phyloP scores from a whole-genome alignment of 805 yeast species.

The Saturnispora diversa region DNA sequence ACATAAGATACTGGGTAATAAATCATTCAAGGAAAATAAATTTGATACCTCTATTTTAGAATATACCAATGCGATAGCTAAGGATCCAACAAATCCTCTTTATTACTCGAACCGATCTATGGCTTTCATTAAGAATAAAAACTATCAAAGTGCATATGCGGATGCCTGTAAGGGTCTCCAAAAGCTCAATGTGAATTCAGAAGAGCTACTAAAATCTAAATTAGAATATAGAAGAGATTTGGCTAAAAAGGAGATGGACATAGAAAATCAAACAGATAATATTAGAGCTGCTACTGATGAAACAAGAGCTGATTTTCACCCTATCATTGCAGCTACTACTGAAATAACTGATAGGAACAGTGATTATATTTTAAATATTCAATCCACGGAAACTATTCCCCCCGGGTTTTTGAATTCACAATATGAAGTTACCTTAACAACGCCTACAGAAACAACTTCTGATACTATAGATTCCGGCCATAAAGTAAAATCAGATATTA shows the following conservation, averaged over 20 bases:
- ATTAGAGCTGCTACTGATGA: too few species aligned
- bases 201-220: slow-evolving; percentile 1
- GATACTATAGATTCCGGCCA: too few species aligned
- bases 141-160: slow-evolving; percentile 24
- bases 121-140: slow-evolving; percentile 43
- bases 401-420: too few species aligned
- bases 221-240: slow-evolving; percentile 4
- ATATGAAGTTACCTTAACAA: too few species aligned
- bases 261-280: background rate
- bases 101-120: slow-evolving; percentile 63
- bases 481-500: too few species aligned
- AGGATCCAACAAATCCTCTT: slow-evolving; percentile 44
- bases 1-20: slow-evolving; percentile 1
- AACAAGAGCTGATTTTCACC: too few species aligned
- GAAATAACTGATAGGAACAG: too few species aligned
- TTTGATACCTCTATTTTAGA: slow-evolving; percentile 26
- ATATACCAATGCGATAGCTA: slow-evolving; percentile 48
- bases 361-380: too few species aligned
- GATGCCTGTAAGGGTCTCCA: slow-evolving; percentile 2
- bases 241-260: background rate
- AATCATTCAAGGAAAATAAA: background rate
- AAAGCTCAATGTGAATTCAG: background rate
- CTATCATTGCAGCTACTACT: too few species aligned
- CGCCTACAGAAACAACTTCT: too few species aligned
- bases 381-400: too few species aligned